Evolutionary conservation across 345 rosid species (phyloP), one percentile per base, ranked within the genome.

Genomic region (Ceriops zippeliana): DNA sequence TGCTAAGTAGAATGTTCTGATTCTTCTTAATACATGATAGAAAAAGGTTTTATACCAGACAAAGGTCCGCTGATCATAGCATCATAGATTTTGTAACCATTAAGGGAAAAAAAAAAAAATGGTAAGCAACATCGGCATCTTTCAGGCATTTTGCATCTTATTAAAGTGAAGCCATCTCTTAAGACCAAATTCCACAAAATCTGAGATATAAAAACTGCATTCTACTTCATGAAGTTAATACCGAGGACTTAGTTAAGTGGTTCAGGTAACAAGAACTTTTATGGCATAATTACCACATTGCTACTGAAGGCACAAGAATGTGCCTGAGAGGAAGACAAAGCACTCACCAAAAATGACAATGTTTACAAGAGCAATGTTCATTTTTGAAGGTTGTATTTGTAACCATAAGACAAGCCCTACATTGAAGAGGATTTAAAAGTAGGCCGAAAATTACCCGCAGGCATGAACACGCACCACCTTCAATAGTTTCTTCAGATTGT

Each of bases 391-490:
- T 56, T 10, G 28, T 56, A 26, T 54, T 7, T 19, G 19, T 42
- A 60, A 52, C 26, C 27, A 5, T 2, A 51, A 42, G n/a, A 35
- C 4, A 57, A 75, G 24, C 27, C 60, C 22, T 35, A 59, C 20
- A 15, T 21, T 7, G 31, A 52, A 52, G 65, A 57, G 58, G 75
- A n/a, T 2, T 57, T 10, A 11, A 64, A 42, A 58, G 47, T 20
- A 53, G 49, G 66, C 66, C 66, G 75, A 52, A 64, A 58, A 78
- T 84, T 89, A 91, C 99, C 89, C 77, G 66, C 97, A 95, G 78
- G 99, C 97, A 76, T 84, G 93, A 54, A 88, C 96, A 0, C 86
- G 93, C 38, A 91, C 93, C 35, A 87, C 93, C 79, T 87, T 89
- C 85, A 91, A 68, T 69, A 91, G 88, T 37, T 81, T 81, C 75